Conservation (phyloP, 1,284 basidiomycete species). For the Fomitiporia mediterranea region DNA sequence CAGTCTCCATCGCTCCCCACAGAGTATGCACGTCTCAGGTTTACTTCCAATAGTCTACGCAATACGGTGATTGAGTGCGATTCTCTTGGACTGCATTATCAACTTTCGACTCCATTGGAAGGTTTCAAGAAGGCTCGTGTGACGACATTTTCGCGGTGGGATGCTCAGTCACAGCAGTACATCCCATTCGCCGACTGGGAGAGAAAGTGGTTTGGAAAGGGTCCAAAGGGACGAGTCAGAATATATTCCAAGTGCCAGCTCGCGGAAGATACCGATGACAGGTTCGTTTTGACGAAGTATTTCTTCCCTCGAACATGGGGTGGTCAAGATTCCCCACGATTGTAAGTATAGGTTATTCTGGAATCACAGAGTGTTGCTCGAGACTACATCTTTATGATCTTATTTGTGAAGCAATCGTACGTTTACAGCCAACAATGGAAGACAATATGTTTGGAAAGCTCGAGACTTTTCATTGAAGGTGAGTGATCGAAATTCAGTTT, state of each 20-base stretch:
- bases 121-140: neutral
- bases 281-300: neutral
- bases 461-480: neutral
- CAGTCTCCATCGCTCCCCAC: neutral
- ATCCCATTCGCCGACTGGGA: constrained; percentile 5
- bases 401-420: neutral
- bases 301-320: neutral
- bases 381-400: neutral
- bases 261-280: neutral
- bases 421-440: neutral
- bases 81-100: neutral
- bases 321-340: no score
- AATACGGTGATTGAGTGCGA: neutral
- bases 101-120: neutral
- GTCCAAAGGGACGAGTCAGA: neutral
- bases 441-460: neutral
- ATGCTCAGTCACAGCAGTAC: neutral
- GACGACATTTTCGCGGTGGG: neutral
- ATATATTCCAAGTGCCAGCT: neutral
- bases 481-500: neutral
- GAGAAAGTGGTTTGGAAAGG: neutral
- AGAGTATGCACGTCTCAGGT: neutral
- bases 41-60: neutral
- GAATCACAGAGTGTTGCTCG: neutral
- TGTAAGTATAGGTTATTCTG: no score